phyloP scores from a whole-genome alignment of 2,329 filamentous ascomycete genomes.

The Pseudogymnoascus sp. region DNA sequence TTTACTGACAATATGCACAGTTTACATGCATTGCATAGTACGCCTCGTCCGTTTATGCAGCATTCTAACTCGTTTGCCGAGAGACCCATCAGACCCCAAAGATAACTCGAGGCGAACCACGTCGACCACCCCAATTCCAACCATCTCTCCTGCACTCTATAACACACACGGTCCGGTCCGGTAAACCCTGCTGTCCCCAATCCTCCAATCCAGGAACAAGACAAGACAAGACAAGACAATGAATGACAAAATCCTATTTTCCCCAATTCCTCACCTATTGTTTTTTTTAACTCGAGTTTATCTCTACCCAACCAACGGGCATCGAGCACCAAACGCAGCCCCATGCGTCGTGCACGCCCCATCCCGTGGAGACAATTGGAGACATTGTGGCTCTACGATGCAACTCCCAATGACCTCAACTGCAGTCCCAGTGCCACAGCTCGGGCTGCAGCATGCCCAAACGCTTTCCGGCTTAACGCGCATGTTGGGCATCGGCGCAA shows the following conservation, averaged over 20 bases:
- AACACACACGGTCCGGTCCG: not conserved
- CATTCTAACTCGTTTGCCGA: not conserved
- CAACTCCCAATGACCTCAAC: not conserved
- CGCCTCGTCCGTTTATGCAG: not conserved
- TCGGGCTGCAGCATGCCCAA: not conserved
- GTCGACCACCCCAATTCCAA: not conserved
- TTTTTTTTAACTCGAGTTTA: not conserved
- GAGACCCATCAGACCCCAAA: not conserved
- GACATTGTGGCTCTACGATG: not conserved
- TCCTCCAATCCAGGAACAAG: not conserved
- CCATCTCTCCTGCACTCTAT: not conserved
- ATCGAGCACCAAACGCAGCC: not conserved
- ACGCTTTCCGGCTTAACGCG: constrained; percentile 3
- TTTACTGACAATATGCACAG: constrained; percentile 1
- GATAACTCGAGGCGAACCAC: not conserved
- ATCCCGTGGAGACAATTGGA: not conserved
- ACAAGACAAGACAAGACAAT: too few relatives aligned
- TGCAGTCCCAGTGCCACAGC: not conserved
- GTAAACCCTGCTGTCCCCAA: not conserved
- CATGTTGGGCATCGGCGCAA: not conserved
- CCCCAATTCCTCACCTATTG: not conserved
- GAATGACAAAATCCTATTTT: too few relatives aligned
- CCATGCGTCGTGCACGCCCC: not conserved
- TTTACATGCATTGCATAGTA: not conserved
- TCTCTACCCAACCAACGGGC: not conserved